Percentiles rank a stretch among this genome's conserved stretches.
Evolutionary conservation across 139 green algal species (phyloP).

Genomic region (Coelastrella sp.): DNA sequence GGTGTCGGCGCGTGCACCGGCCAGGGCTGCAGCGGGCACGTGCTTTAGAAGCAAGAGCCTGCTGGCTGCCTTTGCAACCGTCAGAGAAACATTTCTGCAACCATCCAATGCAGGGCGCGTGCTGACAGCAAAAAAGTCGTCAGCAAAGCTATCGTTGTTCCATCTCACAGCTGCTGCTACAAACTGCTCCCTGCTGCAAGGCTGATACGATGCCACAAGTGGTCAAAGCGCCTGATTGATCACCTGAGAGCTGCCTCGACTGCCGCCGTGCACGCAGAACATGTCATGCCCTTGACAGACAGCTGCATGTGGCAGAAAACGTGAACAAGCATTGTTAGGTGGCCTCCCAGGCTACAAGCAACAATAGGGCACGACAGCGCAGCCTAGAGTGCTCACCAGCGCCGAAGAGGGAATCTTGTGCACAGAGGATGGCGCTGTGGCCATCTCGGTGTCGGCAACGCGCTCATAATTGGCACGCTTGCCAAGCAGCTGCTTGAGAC

Average conservation of each 20-base stretch:
- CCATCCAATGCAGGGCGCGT: too few relatives aligned
- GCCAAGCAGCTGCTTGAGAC: slow-evolving; percentile 22
- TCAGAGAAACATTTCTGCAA: too few relatives aligned
- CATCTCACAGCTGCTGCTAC: background rate
- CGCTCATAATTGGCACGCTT: slow-evolving; percentile 26
- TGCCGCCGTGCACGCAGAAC: slow-evolving; percentile 79
- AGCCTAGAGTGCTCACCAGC: background rate
- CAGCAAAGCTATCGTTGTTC: too few relatives aligned
- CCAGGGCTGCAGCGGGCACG: too few relatives aligned
- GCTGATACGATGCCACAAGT: too few relatives aligned
- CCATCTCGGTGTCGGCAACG: slow-evolving; percentile 20
- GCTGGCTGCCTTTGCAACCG: too few relatives aligned
- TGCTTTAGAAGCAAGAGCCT: too few relatives aligned
- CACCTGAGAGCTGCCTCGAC: slow-evolving; percentile 79
- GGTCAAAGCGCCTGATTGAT: background rate
- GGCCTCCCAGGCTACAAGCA: too few relatives aligned
- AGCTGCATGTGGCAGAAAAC: slow-evolving; percentile 63
- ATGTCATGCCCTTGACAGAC: slow-evolving; percentile 86
- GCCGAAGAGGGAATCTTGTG: slow-evolving; percentile 7
- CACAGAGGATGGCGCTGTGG: background rate
- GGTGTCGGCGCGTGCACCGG: too few relatives aligned
- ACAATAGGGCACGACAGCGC: background rate
- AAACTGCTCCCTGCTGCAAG: background rate
- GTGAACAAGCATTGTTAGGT: too few relatives aligned
- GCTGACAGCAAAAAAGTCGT: too few relatives aligned